Evolutionary conservation across 2,329 filamentous ascomycete species (phyloP).

Genomic region (Cladophialophora yegresii): DNA sequence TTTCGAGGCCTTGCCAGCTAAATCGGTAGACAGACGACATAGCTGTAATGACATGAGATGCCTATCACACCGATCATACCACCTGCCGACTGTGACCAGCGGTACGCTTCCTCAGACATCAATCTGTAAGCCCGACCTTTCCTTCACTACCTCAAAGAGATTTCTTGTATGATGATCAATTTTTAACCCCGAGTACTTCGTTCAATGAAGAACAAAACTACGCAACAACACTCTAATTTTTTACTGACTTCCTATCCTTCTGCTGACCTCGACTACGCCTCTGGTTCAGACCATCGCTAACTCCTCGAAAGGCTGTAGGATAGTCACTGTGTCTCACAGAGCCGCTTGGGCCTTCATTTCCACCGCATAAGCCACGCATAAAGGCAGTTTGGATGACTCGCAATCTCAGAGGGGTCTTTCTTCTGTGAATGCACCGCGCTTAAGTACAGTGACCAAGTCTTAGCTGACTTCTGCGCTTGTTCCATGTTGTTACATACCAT

Average conservation of each 20-base stretch:
- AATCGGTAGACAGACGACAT: conserved; percentile 40
- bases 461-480: background rate
- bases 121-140: conserved; percentile 32
- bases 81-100: background rate
- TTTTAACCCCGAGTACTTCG: conserved; percentile 65
- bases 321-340: background rate
- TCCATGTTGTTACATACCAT: background rate
- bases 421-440: background rate
- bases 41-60: conserved; percentile 38
- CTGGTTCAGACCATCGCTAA: background rate
- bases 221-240: conserved; percentile 73
- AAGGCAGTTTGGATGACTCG: background rate
- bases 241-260: conserved; percentile 57
- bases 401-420: background rate
- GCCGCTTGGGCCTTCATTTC: background rate
- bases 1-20: conserved; percentile 42
- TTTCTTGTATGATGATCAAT: conserved; percentile 61
- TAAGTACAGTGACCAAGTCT: background rate
- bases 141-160: conserved; percentile 9
- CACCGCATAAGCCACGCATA: background rate
- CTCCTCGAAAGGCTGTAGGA: background rate
- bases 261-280: background rate
- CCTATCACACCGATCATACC: background rate
- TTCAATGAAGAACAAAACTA: conserved; percentile 61
- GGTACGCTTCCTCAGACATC: background rate